Base-by-base conservation (phyloP, 805 yeast genomes). In the Debaryomyces prosopidis region DNA sequence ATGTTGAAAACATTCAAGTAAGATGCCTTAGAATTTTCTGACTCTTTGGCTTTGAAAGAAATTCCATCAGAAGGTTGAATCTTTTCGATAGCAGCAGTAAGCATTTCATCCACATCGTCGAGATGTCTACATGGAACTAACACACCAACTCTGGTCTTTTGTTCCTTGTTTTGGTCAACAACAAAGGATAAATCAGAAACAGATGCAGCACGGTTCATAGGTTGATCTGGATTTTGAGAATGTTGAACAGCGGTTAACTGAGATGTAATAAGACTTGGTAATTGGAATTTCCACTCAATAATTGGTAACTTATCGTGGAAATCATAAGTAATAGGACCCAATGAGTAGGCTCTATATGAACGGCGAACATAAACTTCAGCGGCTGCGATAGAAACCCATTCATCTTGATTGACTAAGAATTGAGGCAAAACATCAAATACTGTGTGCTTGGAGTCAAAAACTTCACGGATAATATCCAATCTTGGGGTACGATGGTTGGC, bases 351-450 rank as follows among this genome's bases (percentile, higher is more conserved):
- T 61, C 98, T 84, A 76, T 91, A 94, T 37, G 98, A 96, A 67
- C 99, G 86, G 67, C 98, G 86, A 48, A 91, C 85, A 68, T 94
- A 94, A 47, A 94, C 96, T 70, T 94, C 97, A 38, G 96, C 89
- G 31, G 99, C 98, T 31, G 99, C 98, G 53, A 92, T 81, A 3
- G 92, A 87, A 49, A 94, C 92, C 77, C 89, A 88, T 39, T 86
- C 87, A 60, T 95, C 97, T 10, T 78, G 60, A 56, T 89, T 87
- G 44, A 79, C 81, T 70, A 94, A 81, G 71, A 94, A 94, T 70
- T 89, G 97, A 37, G 96, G 80, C 65, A 94, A 79, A 32, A 95
- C 98, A 64, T 94, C 99, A 65, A 92, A 94, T 15, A 94, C 97
- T 48, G 92, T 89, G 71, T 89, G 95, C 65, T 88, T 91, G 41